phyloP scores from a whole-genome alignment of 2,329 filamentous ascomycete species.

The Davidsoniella australis region DNA sequence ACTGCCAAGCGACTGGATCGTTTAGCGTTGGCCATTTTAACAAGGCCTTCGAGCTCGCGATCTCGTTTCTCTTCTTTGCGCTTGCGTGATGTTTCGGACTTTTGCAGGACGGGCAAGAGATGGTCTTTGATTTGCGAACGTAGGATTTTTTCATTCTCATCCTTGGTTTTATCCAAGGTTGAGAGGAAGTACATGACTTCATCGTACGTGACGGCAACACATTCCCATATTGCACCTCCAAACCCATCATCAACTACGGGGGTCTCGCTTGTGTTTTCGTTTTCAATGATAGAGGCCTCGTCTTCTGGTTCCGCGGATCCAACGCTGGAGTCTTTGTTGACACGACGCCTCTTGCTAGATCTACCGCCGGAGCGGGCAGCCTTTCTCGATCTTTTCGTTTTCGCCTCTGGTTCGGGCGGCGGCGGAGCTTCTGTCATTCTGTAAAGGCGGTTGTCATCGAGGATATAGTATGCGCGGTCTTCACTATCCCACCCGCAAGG shows the following conservation, averaged over 20 bases:
- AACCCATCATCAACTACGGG: constrained; percentile 42
- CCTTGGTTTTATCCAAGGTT: constrained; percentile 56
- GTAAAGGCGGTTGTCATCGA: constrained; percentile 90
- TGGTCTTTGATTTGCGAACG: constrained; percentile 56
- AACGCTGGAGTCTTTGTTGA: constrained; percentile 4
- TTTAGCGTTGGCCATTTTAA: constrained; percentile 86
- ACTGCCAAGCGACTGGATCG: constrained; percentile 76
- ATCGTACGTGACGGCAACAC: constrained; percentile 62
- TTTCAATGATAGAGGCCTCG: constrained; percentile 18
- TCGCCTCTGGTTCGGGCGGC: constrained; percentile 45
- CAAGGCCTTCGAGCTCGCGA: constrained; percentile 62
- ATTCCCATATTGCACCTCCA: constrained; percentile 76
- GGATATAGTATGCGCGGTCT: constrained; percentile 72
- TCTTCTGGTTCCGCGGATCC: constrained; percentile 21
- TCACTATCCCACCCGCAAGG: constrained; percentile 78
- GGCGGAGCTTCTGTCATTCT: constrained; percentile 61
- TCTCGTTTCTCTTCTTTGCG: constrained; percentile 50
- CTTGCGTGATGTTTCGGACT: constrained; percentile 58
- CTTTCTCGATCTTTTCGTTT: constrained; percentile 43
- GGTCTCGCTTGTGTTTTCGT: constrained; percentile 15
- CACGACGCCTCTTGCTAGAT: constrained; percentile 50
- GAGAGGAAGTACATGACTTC: constrained; percentile 60
- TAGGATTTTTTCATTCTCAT: constrained; percentile 71
- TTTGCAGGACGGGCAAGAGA: constrained; percentile 70
- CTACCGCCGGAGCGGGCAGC: constrained; percentile 33